These are phyloP conservation scores for Ormosia emarginata DNA, from an alignment of 306 rosid species.

Conservation along the genomic window DNA sequence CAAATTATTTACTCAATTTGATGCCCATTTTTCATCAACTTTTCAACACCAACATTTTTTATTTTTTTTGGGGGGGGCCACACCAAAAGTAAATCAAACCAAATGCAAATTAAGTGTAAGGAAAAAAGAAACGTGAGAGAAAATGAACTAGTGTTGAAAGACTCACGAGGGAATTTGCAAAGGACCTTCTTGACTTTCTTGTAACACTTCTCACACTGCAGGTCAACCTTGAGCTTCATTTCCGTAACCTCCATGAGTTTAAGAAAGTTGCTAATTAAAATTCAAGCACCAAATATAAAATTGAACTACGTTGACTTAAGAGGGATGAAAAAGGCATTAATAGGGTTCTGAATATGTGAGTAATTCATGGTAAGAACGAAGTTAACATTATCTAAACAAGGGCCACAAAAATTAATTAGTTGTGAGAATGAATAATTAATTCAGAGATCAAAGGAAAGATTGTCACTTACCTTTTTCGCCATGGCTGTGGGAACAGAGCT, in stretches of 20 bases:
- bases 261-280: neutral
- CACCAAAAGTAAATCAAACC: too few species aligned
- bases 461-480: slow-evolving; percentile 25
- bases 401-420: neutral
- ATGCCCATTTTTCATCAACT: too few species aligned
- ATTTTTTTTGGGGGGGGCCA: too few species aligned
- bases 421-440: neutral
- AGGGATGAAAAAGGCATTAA: neutral
- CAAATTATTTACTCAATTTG: too few species aligned
- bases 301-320: neutral
- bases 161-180: too few species aligned
- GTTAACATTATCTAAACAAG: neutral
- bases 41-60: too few species aligned
- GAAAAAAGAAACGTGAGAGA: too few species aligned
- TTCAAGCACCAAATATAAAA: neutral
- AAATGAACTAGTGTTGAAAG: too few species aligned
- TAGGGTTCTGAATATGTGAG: too few species aligned
- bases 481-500: slow-evolving; percentile 20
- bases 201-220: too few species aligned
- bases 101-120: too few species aligned
- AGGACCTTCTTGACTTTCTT: too few species aligned
- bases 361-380: neutral
- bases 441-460: neutral
- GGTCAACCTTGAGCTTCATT: slow-evolving; percentile 66
- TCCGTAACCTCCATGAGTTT: slow-evolving; percentile 14